Base-by-base conservation (phyloP, 176 grass and related monocot species). In the Triticum aestivum region DNA sequence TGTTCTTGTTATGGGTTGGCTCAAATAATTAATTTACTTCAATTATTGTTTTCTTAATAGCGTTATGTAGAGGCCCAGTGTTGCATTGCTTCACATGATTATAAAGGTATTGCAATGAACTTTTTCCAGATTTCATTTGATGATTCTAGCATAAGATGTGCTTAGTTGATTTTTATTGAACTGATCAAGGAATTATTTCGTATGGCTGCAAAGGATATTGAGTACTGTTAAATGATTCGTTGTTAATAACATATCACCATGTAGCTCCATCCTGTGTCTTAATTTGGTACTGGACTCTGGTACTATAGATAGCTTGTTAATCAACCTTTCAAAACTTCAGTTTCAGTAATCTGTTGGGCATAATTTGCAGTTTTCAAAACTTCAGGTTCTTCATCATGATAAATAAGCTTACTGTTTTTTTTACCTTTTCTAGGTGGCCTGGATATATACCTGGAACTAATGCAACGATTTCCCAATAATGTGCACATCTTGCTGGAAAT, bases 11-110 rank as follows among this genome's bases (percentile, higher is more conserved):
- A 79, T 67, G 51, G 35, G 72, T 83, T 67, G 34, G 15, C 72
- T 84, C 27, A 63, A 41, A 37, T 34, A 30, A 61, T 73, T 42
- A 52, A 76, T 80, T 84, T 11, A 82, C 37, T 82, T 61, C 8
- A 82, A 76, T 39, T 20, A 37, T 69, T 51, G 13, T 86, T 89
- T 83, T 86, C 37, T 81, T 90, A 82, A 81, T 81, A 98, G 96
- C 69, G 91, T 12, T 98, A 98, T 88, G 96, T 98, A 56, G 96
- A 98, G 79, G 96, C 93, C 9, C 96, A 98, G 59, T 98, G 96
- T 74, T 98, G 82, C 86, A 91, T 98, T 98, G 91, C 91, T 92
- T 91, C 84, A 64, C 91, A 94, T 87, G 96, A 98, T 90, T 98
- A 98, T 79, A 98, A 94, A 98, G 96, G 96, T 98, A 91, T 24